phyloP scores from a whole-genome alignment of 352 stramenopile species.

The Phytophthora fragariaefolia region DNA sequence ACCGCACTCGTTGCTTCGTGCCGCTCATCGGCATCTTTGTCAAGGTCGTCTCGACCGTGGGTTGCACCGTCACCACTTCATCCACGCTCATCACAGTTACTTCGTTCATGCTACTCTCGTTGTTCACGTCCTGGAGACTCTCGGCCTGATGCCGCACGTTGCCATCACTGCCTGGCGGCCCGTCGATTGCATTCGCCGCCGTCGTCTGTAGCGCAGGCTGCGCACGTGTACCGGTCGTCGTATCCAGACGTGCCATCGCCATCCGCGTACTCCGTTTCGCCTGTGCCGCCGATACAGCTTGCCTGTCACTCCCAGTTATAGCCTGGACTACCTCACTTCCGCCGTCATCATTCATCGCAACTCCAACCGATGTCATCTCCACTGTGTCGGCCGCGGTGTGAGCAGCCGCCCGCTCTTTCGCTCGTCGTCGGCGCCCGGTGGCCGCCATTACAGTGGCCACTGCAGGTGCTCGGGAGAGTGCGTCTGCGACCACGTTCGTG shows the following conservation, averaged over 20 bases:
- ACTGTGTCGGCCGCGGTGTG: not conserved
- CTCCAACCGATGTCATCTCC: not conserved
- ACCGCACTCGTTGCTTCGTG: not conserved
- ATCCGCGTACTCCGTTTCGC: no score
- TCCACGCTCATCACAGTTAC: not conserved
- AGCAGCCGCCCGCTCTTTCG: not conserved
- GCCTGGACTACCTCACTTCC: not conserved
- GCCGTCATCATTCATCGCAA: not conserved
- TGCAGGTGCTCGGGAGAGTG: slow-evolving; percentile 21
- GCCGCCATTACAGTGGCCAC: not conserved
- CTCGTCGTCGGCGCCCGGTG: not conserved
- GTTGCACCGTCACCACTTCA: not conserved
- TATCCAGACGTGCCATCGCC: no score
- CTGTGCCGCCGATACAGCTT: no score
- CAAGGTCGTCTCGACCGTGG: not conserved
- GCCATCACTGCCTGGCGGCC: no score
- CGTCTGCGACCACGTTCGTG: slow-evolving; percentile 23
- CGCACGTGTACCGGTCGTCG: no score
- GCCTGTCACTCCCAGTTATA: no score
- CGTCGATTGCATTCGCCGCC: no score
- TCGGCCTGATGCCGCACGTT: no score
- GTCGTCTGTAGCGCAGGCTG: no score
- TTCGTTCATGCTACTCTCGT: not conserved
- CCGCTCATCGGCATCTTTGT: not conserved
- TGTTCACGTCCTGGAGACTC: no score